These are phyloP conservation scores for Hawksworthiomyces lignivorus DNA, from an alignment of 2,329 filamentous ascomycete genomes.

Conservation along the genomic window DNA sequence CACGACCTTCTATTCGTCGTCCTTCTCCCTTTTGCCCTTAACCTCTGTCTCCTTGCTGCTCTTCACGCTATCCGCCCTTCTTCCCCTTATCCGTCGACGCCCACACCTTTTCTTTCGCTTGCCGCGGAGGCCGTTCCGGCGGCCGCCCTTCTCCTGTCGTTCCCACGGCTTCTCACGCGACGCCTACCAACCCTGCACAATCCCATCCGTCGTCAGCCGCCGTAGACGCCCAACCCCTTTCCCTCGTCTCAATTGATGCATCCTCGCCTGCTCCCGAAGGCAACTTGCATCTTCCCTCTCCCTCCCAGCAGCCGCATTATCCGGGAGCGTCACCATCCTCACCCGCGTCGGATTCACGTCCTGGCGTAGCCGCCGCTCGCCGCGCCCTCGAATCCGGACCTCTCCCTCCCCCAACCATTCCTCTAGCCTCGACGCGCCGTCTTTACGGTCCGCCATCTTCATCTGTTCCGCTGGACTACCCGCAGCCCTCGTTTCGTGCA, in stretches of 20 bases:
- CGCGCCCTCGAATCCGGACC: neutral
- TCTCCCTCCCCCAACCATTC: neutral
- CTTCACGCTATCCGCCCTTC: neutral
- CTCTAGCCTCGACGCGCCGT: neutral
- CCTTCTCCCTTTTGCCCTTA: neutral
- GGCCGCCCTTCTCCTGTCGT: constrained; percentile 32
- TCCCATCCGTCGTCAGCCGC: constrained; percentile 7
- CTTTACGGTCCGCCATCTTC: constrained; percentile 7
- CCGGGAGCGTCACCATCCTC: neutral
- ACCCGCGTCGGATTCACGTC: neutral
- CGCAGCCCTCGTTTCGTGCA: constrained; percentile 5
- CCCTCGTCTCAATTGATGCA: too few species aligned
- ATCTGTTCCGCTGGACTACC: constrained; percentile 17
- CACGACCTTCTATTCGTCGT: constrained; percentile 1
- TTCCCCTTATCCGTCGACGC: neutral
- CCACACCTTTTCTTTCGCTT: neutral
- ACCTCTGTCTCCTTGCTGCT: neutral
- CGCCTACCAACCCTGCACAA: constrained; percentile 16
- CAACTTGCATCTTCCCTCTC: constrained; percentile 11
- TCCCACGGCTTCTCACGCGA: constrained; percentile 42
- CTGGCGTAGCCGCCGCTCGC: neutral
- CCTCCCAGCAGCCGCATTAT: constrained; percentile 3
- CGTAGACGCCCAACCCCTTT: too few species aligned
- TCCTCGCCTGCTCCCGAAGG: too few species aligned
- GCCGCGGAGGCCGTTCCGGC: constrained; percentile 36